A percentile compares a stretch with the other conserved stretches of the same genome.
These are phyloP conservation scores for Ceratocystiopsis brevicomis DNA, from an alignment of 2,329 filamentous ascomycete species.

Conservation along the genomic window DNA sequence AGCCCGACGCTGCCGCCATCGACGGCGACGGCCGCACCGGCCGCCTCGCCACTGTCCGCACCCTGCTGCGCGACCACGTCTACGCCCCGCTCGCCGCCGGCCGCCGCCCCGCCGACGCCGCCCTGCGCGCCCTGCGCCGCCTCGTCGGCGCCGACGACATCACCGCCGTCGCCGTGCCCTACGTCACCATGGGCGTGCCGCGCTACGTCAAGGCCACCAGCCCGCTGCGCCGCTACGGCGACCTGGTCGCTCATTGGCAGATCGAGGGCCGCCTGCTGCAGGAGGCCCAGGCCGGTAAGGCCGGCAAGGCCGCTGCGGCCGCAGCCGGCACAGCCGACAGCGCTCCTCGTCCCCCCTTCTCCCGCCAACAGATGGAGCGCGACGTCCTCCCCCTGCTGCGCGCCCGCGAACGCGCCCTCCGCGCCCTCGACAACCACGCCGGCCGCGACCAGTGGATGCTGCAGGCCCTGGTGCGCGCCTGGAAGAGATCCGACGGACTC, in stretches of 20 bases:
- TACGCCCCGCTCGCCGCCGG: constrained; percentile 21
- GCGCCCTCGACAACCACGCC: constrained; percentile 21
- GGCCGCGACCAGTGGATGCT: constrained; percentile 35
- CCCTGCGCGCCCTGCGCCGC: constrained; percentile 16
- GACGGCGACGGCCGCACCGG: constrained; percentile 20
- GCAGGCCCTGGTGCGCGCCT: constrained; percentile 41
- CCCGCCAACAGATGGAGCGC: constrained; percentile 19
- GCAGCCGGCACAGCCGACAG: not conserved
- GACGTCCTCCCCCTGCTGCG: constrained; percentile 30
- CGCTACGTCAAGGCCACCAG: constrained; percentile 46
- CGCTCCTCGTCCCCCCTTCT: constrained; percentile 20
- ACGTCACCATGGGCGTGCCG: constrained; percentile 37
- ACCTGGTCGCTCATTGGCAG: constrained; percentile 48
- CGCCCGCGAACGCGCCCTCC: constrained; percentile 32
- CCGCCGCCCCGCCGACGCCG: constrained; percentile 14
- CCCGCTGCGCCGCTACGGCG: constrained; percentile 44
- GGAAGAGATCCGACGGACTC: constrained; percentile 34
- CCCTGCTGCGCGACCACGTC: constrained; percentile 20
- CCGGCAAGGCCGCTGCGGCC: too few species aligned
- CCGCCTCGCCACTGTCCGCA: constrained; percentile 13
- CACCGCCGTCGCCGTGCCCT: constrained; percentile 31
- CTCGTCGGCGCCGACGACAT: constrained; percentile 33
- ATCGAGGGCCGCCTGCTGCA: constrained; percentile 37
- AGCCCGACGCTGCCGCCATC: constrained; percentile 20
- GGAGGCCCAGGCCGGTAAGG: too few species aligned